Percentiles rank a stretch among this genome's conserved stretches.
Evolutionary conservation across 345 rosid species (phyloP).

Genomic region (Orychophragmus violaceus): DNA sequence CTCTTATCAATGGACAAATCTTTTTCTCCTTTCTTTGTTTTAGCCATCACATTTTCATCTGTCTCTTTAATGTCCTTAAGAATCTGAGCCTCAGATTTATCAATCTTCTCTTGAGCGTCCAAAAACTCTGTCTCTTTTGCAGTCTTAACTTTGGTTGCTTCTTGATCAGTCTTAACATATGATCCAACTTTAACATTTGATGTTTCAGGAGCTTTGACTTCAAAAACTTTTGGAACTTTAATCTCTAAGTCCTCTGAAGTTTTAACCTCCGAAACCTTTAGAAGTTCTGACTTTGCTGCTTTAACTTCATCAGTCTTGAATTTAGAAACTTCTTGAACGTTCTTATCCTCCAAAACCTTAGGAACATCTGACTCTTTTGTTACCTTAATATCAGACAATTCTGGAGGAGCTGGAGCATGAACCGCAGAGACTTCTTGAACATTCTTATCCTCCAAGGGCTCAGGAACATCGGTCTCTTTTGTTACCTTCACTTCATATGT

Average conservation of each 20-base stretch:
- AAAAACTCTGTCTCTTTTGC: conserved; percentile 10
- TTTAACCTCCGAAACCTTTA: conserved; percentile 25
- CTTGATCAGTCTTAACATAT: neutral
- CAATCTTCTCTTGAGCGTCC: conserved; percentile 26
- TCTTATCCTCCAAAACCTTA: conserved; percentile 12
- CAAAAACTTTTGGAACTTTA: conserved; percentile 10
- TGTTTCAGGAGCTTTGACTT: conserved; percentile 6
- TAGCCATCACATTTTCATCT: neutral
- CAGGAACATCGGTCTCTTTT: conserved; percentile 9
- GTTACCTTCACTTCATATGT: conserved; percentile 1
- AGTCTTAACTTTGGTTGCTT: neutral
- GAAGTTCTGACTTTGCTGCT: conserved; percentile 17
- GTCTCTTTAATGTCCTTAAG: neutral
- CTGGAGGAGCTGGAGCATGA: neutral
- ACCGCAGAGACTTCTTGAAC: neutral
- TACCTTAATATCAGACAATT: conserved; percentile 2
- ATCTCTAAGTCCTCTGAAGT: conserved; percentile 15
- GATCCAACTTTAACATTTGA: neutral
- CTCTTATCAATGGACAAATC: conserved; percentile 3
- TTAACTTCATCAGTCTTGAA: conserved; percentile 7
- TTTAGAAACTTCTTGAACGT: neutral
- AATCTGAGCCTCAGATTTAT: neutral
- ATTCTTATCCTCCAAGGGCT: conserved; percentile 15
- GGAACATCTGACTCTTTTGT: conserved; percentile 14
- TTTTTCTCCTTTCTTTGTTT: neutral